A percentile compares a stretch with the other conserved stretches of the same genome.
Conservation (phyloP, 2,329 filamentous ascomycete genomes). For the Diaporthe aspalathi region DNA sequence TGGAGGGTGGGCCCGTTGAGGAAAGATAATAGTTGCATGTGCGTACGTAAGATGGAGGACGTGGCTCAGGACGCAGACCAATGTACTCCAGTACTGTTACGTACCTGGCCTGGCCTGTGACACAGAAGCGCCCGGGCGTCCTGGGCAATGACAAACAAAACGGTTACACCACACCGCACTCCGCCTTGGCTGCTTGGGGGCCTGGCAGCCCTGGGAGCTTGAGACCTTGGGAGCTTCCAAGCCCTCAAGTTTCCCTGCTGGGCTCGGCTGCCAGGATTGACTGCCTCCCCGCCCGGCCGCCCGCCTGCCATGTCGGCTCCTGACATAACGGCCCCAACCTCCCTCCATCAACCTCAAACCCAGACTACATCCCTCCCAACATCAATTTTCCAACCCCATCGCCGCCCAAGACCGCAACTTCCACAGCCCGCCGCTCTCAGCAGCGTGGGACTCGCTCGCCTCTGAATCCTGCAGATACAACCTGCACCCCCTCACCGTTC, state of each 20-base stretch:
- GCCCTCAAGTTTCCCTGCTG: not conserved
- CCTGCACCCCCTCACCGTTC: not conserved
- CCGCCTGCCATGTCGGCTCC: not conserved
- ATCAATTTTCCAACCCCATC: not conserved
- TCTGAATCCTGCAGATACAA: not conserved
- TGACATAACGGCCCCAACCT: not conserved
- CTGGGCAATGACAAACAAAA: constrained; percentile 23
- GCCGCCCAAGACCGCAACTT: not conserved
- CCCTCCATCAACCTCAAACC: constrained; percentile 4
- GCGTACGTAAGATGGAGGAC: not conserved
- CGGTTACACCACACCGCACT: too few relatives aligned
- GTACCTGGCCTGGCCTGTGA: not conserved
- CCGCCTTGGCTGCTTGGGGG: too few relatives aligned
- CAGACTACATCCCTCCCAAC: not conserved
- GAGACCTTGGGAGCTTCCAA: not conserved
- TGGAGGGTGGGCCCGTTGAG: not conserved
- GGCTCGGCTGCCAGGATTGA: too few relatives aligned
- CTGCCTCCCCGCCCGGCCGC: not conserved
- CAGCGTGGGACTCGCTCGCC: not conserved
- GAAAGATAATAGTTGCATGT: not conserved
- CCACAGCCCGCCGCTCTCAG: not conserved
- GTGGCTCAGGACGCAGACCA: too few relatives aligned
- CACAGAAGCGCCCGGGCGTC: not conserved
- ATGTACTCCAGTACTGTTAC: not conserved
- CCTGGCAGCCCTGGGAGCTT: too few relatives aligned